Evolutionary conservation across 805 yeast species (phyloP), one percentile per base, ranked within the genome.

Genomic region (Myxozyma neotropica): DNA sequence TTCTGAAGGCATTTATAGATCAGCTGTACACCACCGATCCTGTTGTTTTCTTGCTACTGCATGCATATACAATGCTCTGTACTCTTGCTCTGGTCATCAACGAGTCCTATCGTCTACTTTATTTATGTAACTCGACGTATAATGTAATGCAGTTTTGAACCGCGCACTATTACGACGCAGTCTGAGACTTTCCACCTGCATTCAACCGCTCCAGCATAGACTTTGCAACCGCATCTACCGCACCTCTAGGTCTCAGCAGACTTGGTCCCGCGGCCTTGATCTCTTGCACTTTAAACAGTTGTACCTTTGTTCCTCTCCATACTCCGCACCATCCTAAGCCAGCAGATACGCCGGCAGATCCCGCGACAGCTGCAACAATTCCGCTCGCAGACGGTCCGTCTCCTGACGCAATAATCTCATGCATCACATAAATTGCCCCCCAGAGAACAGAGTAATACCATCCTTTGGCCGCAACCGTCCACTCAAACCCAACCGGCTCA

Each of bases 381-480:
- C 55, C 54, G 31, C 45, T 21, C 2, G 45, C 54, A 8, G 44
- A 29, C 19, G 44, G n/a, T 29, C 49, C 43, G 12, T 48, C 58
- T 27, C 23, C 49, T 31, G 42, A 35, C 21, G 56, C 57, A n/a
- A 29, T 42, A 8, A 51, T 40, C 38, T 61, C 65, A 47, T 62
- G 71, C 40, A 45, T 44, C 26, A 59, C 65, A 66, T 78, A 87
- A 0, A 87, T 78, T 33, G 76, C 73, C 1, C 85, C 83, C 85
- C 88, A 87, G 26, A 88, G 67, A 8, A 87, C 74, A 3, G 87
- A 80, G 40, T 80, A 78, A 71, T 88, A 88, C 96, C 96, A 89
- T 0, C 91, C 92, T 24, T 88, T 73, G 0, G 89, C 83, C 24
- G 78, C 69, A 54, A 74, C 75, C 40, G 82, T 80, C 96, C 96